Evolutionary conservation across 108 stramenopile genomes (phyloP), one percentile per base, ranked within the genome.

Genomic region (Stephanodiscus minutulus): DNA sequence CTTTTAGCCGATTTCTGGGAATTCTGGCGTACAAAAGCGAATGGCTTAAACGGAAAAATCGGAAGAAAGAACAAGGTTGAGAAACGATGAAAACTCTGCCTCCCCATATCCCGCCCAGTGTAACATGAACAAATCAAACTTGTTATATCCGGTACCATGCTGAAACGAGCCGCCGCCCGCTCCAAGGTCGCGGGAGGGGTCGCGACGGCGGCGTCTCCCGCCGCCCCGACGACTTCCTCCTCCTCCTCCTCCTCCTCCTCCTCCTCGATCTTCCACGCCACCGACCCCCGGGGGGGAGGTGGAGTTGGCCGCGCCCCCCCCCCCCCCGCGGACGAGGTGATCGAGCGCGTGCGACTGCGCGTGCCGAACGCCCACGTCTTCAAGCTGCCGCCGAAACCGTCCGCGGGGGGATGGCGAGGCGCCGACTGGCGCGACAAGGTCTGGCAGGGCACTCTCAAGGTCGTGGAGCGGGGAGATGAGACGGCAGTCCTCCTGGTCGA

Each of bases 361-460:
- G 88, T 92, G 58, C 54, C 83, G 53, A 90, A 95, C 72, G 90
- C 91, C n/a, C 94, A 95, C 68, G 85, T 92, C 43, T 92, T 92
- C 79, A 92, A 95, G 70, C 81, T 92, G 21, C 94, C 94, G 20
- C 87, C 94, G 22, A 70, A 88, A 71, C 86, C 91, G 3, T 79
- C 88, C 22, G 28, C 77, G 0, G 87, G 83, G 11, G 94, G 94
- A 11, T 96, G 94, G 94, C 85, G 94, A 54, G 94, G 94, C 15
- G 91, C 91, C 35, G 94, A 96, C 29, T 96, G 94, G 94, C 87
- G 77, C 7, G 88, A 96, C 57, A 91, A 95, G 73, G 90, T 95
- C 3, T 92, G 94, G 93, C 93, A 93, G 74, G 96, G 96, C 10
- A 91, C 89, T 3, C 84, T 95, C 55, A 94, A 95, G 48, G 90